Evolutionary conservation across 139 green algal species (phyloP).

Genomic region (Spirogloea muscicola): DNA sequence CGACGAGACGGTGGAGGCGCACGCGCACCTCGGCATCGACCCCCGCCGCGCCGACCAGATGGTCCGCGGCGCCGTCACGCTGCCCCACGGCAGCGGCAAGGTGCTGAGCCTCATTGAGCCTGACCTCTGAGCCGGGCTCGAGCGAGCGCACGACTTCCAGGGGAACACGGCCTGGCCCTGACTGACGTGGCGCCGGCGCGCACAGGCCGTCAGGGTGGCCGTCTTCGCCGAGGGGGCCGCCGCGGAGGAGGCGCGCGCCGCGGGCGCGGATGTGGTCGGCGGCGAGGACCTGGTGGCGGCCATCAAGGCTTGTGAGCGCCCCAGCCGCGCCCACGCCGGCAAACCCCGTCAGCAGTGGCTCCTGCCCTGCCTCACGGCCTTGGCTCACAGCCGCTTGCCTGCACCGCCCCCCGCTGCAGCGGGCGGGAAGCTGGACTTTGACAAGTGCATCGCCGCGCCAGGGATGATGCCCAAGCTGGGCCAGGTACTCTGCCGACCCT

Average conservation of each 20-base stretch:
- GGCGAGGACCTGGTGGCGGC: slow-evolving; percentile 67
- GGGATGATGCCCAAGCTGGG: slow-evolving; percentile 75
- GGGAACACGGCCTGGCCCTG: too few relatives aligned
- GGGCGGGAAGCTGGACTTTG: slow-evolving; percentile 44
- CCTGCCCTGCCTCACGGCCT: too few relatives aligned
- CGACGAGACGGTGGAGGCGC: slow-evolving; percentile 43
- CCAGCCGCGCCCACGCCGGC: too few relatives aligned
- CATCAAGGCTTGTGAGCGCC: slow-evolving; percentile 59
- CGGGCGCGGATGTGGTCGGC: slow-evolving; percentile 78
- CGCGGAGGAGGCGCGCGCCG: slow-evolving; percentile 63
- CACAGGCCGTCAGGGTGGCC: slow-evolving; percentile 53
- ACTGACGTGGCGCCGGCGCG: too few relatives aligned
- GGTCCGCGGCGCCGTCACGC: slow-evolving; percentile 27
- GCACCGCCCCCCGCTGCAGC: too few relatives aligned
- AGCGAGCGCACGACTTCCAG: too few relatives aligned
- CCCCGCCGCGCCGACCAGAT: slow-evolving; percentile 41
- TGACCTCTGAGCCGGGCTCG: too few relatives aligned
- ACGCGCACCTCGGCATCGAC: slow-evolving; percentile 30
- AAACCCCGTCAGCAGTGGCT: too few relatives aligned
- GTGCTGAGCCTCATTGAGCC: too few relatives aligned
- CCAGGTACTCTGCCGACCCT: too few relatives aligned
- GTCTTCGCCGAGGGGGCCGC: slow-evolving; percentile 76
- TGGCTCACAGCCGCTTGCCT: too few relatives aligned
- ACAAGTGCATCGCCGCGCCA: slow-evolving; percentile 60
- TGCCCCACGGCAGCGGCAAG: slow-evolving; percentile 39